Evolutionary conservation across 371 early-diverging fungal species (phyloP).

Genomic region (Rhizomucor miehei): DNA sequence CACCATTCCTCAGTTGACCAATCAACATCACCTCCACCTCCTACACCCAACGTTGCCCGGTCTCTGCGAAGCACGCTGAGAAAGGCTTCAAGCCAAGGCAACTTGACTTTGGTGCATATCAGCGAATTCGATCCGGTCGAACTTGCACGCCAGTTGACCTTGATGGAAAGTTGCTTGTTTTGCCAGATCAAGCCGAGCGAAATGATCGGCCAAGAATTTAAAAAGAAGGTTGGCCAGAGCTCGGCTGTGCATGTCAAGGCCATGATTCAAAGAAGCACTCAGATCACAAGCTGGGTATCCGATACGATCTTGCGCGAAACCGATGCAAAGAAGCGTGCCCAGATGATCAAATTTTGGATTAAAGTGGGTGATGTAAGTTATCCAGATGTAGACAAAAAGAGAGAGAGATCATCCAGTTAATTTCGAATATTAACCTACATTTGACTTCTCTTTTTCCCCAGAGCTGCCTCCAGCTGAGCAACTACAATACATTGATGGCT

Average conservation of each 20-base stretch:
- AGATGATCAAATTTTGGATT: conserved; percentile 66
- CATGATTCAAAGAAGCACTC: conserved; percentile 51
- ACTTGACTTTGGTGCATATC: conserved; percentile 35
- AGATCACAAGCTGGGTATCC: conserved; percentile 69
- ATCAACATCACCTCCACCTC: conserved; percentile 16
- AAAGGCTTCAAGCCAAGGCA: conserved; percentile 23
- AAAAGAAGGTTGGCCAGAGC: conserved; percentile 50
- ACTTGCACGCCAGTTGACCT: conserved; percentile 75
- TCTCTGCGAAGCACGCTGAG: conserved; percentile 31
- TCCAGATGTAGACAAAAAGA: not conserved
- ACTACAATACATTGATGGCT: conserved; percentile 80
- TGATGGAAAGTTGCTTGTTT: conserved; percentile 61
- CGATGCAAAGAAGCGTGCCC: conserved; percentile 66
- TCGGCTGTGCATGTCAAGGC: conserved; percentile 45
- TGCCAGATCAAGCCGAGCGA: conserved; percentile 65
- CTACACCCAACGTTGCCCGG: conserved; percentile 25
- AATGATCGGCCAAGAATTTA: conserved; percentile 58
- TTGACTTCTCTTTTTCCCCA: no score
- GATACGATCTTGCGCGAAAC: conserved; percentile 62
- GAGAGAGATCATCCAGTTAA: no score
- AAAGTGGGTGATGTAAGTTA: conserved; percentile 57
- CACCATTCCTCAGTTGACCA: conserved; percentile 11
- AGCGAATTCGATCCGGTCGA: conserved; percentile 73
- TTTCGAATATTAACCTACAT: no score
- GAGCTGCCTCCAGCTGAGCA: conserved; percentile 64